Base-by-base conservation (phyloP, 768 basidiomycete genomes). In the button mushroom (Agaricus bisporus) region DNA sequence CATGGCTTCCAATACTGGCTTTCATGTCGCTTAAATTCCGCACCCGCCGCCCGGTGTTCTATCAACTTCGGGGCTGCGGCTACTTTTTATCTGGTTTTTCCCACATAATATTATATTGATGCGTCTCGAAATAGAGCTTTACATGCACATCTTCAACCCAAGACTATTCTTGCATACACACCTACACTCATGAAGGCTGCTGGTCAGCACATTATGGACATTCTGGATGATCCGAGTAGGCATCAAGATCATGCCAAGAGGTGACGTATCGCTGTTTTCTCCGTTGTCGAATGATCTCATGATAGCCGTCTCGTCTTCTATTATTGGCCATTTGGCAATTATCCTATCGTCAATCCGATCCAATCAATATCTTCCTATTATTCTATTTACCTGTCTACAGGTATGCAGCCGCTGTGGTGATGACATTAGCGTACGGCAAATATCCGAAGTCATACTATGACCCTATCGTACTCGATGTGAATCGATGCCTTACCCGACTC, bases 171-270 rank as follows among this genome's bases (percentile, higher is more conserved):
- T 7, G 70, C 70, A 0, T 84, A 85, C 58, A 72, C 65, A 0
- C 74, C 76, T 0, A 73, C 80, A 12, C 70, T 83, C 22, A 76
- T 75, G 69, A 66, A 67, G 17, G 66, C 69, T 41, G 75, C 76
- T 0, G 65, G 70, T 17, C 66, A 73, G 55, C 73, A 74, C 52
- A 67, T 79, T 35, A 49, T 77, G 25, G 76, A 79, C 49, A 63
- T 79, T 36, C 55, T 78, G 5, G 68, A 71, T 0, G 57, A 69
- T 15, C 77, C 79, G 0, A 62, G 65, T 1, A 63, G 64, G 41
- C 82, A 84, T 59, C 78, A 82, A 58, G 75, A 76, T 7, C 81
- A 84, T 48, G 77, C 75, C 0, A 80, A 79, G 58, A 69, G 73
- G 71, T 71, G 47, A 32, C 25, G 63, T n/a, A 47, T 20, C 6